These are phyloP conservation scores for Rhypophila decipiens DNA, from an alignment of 495 filamentous ascomycete genomes.

Conservation along the genomic window DNA sequence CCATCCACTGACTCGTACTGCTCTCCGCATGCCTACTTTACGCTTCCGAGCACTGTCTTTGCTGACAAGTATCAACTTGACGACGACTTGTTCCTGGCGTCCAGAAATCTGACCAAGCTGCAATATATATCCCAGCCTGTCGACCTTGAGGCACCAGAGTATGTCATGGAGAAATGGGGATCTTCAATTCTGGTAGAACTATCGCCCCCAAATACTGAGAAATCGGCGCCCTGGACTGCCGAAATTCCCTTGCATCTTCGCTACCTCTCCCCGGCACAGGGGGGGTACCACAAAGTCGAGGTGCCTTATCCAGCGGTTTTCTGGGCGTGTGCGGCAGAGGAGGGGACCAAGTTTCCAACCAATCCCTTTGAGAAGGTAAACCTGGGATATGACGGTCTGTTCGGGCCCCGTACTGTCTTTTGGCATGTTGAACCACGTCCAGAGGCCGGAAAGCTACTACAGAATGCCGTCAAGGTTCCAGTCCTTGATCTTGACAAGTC, in stretches of 20 bases:
- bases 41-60: constrained; percentile 78
- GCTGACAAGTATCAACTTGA: constrained; percentile 66
- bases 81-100: constrained; percentile 40
- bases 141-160: constrained; percentile 90
- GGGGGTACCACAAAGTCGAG: constrained; percentile 42
- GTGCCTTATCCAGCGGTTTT: constrained; percentile 77
- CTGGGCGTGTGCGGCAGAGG: constrained; percentile 81
- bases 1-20: constrained; percentile 46
- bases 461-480: constrained; percentile 62
- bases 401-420: constrained; percentile 74
- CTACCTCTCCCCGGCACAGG: constrained; percentile 58
- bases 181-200: constrained; percentile 73
- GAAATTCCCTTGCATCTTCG: constrained; percentile 83
- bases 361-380: constrained; percentile 83
- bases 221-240: constrained; percentile 53
- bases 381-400: constrained; percentile 82
- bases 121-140: constrained; percentile 68
- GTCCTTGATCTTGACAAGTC: constrained; percentile 60
- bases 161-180: constrained; percentile 72
- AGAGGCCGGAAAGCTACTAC: constrained; percentile 33
- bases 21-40: constrained; percentile 74
- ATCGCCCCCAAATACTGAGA: constrained; percentile 37
- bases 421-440: constrained; percentile 68
- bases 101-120: constrained; percentile 66
- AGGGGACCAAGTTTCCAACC: constrained; percentile 62